These are phyloP conservation scores for Pneumocystis carinii DNA, from an alignment of 1,139 yeast species.

Conservation along the genomic window DNA sequence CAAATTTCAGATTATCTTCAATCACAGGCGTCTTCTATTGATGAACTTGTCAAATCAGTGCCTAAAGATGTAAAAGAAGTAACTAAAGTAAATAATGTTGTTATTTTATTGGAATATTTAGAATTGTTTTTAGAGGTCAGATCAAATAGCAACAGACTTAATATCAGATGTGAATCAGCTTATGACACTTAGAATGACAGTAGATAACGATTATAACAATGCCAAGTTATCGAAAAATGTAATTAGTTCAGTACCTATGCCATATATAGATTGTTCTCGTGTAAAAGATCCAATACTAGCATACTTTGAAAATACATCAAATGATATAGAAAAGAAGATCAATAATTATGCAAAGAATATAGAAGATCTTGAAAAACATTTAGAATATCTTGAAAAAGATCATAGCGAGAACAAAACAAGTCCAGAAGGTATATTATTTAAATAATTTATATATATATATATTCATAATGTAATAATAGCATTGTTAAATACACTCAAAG, in stretches of 20 bases:
- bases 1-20: conserved; percentile 66
- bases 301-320: conserved; percentile 39
- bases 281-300: conserved; percentile 36
- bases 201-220: conserved; percentile 6
- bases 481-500: conserved; percentile 53
- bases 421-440: conserved; percentile 22
- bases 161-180: conserved; percentile 40
- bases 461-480: conserved; percentile 27
- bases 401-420: conserved; percentile 28
- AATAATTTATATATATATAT: conserved; percentile 26
- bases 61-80: conserved; percentile 74
- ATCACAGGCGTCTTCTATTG: conserved; percentile 48
- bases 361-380: conserved; percentile 58
- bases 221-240: conserved; percentile 24
- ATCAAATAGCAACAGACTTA: conserved; percentile 56
- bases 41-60: conserved; percentile 56
- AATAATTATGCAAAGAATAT: conserved; percentile 52
- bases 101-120: not conserved
- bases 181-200: conserved; percentile 29
- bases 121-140: conserved; percentile 27
- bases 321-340: conserved; percentile 40
- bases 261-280: conserved; percentile 47
- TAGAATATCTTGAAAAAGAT: conserved; percentile 46
- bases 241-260: conserved; percentile 49
- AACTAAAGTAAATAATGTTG: conserved; percentile 26